Base-by-base conservation (phyloP, 257 asterid genomes). In the Craterostigma plantagineum region DNA sequence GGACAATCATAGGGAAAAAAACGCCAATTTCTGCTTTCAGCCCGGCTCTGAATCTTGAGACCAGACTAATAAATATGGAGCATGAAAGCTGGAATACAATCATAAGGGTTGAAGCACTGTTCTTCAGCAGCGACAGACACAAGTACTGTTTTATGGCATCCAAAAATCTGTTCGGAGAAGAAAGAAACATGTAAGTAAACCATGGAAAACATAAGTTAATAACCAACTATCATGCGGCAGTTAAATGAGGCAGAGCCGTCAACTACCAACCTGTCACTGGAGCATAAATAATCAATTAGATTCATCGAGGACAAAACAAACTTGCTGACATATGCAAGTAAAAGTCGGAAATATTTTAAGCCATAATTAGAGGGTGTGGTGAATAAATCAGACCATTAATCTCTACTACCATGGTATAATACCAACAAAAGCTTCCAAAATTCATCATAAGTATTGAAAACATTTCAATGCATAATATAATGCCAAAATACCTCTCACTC, bases 11-110 rank as follows among this genome's bases (percentile, higher is more conserved):
- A 13, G 99, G 99, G 62, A 83, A 90, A 79, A 90, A 83, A 18
- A 90, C 92, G 41, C 99, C 99, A 62, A 86, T 81, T 63, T 86
- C 96, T 59, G 94, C 94, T 69, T 86, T 86, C 62, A 81, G 63
- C 35, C 97, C 97, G 54, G 91, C 94, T 72, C 97, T 78, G 70
- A 86, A 86, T 65, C 94, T 70, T 54, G 97, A 76, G 17, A 86
- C 94, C 63, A 86, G 68, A 54, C 97, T 86, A 16, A 86, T 73
- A 52, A 86, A 86, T 65, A 86, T 86, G 45, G 97, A 86, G 81
- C 97, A 81, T n/a, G 97, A 86, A 58, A 86, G 97, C 82, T 86
- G 97, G 79, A 81, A 86, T 54, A 86, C 78, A 63, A 76, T 78
- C 93, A 81, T 71, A 45, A 78, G 93, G 43, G 91, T 73, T 11